phyloP scores from a whole-genome alignment of 106 monocot genomes.

The Platanthera guangdongensis region DNA sequence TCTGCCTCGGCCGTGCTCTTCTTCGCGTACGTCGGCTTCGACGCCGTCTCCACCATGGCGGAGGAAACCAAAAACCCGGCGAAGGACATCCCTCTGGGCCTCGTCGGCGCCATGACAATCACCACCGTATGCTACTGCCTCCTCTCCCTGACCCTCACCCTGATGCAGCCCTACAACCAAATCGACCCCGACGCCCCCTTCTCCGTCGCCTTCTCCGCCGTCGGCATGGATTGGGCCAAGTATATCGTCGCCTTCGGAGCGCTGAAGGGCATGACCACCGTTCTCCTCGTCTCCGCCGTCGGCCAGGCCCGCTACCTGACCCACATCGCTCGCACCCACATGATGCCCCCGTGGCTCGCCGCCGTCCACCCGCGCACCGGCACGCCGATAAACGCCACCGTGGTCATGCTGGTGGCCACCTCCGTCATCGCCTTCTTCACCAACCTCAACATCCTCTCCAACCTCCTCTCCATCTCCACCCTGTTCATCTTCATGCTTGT shows the following conservation, averaged over 20 bases:
- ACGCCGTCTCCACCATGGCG: conserved; percentile 75
- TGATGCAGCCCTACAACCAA: conserved; percentile 12
- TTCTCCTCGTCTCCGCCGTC: conserved; percentile 18
- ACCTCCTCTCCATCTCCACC: conserved; percentile 20
- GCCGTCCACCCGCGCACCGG: conserved; percentile 11
- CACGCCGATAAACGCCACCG: conserved; percentile 16
- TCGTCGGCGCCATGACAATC: conserved; percentile 18
- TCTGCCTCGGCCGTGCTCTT: conserved; percentile 67
- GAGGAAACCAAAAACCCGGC: conserved; percentile 84
- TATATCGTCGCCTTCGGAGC: conserved; percentile 17
- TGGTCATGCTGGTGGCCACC: conserved; percentile 13
- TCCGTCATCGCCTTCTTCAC: conserved; percentile 19
- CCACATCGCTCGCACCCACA: conserved; percentile 22
- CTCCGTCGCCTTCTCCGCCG: conserved; percentile 12
- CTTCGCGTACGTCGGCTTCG: conserved; percentile 84
- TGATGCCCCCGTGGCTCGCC: conserved; percentile 16
- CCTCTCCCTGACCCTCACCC: conserved; percentile 4
- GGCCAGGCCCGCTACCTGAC: conserved; percentile 16
- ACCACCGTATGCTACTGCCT: conserved; percentile 15
- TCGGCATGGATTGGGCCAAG: conserved; percentile 24
- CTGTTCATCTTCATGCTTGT: conserved; percentile 21
- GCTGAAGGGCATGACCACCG: conserved; percentile 20
- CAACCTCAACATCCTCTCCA: conserved; percentile 11
- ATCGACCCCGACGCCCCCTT: conserved; percentile 17
- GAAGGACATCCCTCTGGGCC: conserved; percentile 17